Base-by-base conservation (phyloP, 2,329 filamentous ascomycete species). In the Cladophialophora bantiana region DNA sequence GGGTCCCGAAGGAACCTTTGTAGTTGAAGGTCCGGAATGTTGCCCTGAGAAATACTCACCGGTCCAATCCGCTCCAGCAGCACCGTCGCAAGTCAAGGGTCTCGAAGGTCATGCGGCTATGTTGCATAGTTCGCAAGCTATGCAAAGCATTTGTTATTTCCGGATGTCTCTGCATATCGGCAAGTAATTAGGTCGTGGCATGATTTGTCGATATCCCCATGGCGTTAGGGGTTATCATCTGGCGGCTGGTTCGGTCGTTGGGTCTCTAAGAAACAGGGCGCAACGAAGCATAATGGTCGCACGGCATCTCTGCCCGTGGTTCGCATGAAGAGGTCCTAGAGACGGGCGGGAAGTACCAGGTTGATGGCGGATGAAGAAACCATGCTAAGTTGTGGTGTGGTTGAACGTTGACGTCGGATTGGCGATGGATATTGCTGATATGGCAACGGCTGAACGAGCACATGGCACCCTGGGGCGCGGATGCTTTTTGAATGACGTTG, bases 401-500 rank as follows among this genome's bases (percentile, higher is more conserved):
- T 54, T 40, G 59, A 20, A 61, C 59, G 18, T 50, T 50, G 45
- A 50, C 18, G 20, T 31, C 45, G 45, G 45, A 50, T 50, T 50
- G 45, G 45, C 7, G 32, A 53, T 61, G 26, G 45, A 58, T 38
- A 26, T 42, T 31, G 42, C 34, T 45, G 36, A 20, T 10, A 52
- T n/a, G 59, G 45, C 45, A 50, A 50, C 45, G 18, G 20, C 7
- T 12, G 45, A 10, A 26, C 31, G 45, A 26, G 20, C 20, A 12
- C 9, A n/a, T 10, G 36, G 3, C 26, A 26, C 36, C 36, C 3
- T 3, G 18, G 45, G 18, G 18, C 45, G 35, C 48, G 15, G 32
- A 38, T 20, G 20, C 34, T 35, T 13, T 40, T 48, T 52, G 18
- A 62, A 62, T 62, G 60, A 62, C 60, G 60, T 62, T 54, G 20